These are phyloP conservation scores for Penstemon eatonii DNA, from an alignment of 257 asterid species.

Conservation along the genomic window DNA sequence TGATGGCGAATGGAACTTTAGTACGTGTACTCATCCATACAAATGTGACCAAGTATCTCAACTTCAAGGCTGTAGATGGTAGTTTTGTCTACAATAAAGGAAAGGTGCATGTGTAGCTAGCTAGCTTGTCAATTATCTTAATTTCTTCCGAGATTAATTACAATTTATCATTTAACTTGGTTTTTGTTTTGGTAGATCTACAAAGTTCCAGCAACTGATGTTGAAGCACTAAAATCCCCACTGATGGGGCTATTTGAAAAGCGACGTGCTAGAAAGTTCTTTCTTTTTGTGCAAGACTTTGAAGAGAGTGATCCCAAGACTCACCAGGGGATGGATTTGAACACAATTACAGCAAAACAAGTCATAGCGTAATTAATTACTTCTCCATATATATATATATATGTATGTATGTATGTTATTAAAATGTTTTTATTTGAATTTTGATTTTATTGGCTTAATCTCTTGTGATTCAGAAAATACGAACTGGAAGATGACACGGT, in stretches of 20 bases:
- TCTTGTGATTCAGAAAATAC: conserved; percentile 65
- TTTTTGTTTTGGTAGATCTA: conserved; percentile 54
- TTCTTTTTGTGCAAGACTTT: conserved; percentile 87
- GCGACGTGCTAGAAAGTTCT: conserved; percentile 93
- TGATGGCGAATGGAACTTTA: conserved; percentile 96
- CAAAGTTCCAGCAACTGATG: conserved; percentile 99
- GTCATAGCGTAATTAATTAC: conserved; percentile 54
- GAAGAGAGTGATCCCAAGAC: conserved; percentile 82
- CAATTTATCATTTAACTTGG: conserved; percentile 14
- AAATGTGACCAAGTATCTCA: conserved; percentile 89
- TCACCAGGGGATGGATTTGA: conserved; percentile 83
- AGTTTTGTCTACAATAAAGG: conserved; percentile 95
- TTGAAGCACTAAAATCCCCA: conserved; percentile 93
- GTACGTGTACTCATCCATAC: conserved; percentile 94
- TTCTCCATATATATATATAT: background rate
- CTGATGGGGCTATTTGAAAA: conserved; percentile 94
- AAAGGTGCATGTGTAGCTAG: conserved; percentile 47
- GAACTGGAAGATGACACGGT: conserved; percentile 91
- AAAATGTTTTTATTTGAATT: background rate
- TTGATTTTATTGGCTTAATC: background rate
- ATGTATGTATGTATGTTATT: too few species aligned
- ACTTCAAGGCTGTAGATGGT: conserved; percentile 99
- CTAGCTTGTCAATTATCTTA: background rate
- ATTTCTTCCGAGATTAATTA: background rate
- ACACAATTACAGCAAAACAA: conserved; percentile 64